phyloP scores from a whole-genome alignment of 345 rosid species.

The Microthlaspi erraticum region DNA sequence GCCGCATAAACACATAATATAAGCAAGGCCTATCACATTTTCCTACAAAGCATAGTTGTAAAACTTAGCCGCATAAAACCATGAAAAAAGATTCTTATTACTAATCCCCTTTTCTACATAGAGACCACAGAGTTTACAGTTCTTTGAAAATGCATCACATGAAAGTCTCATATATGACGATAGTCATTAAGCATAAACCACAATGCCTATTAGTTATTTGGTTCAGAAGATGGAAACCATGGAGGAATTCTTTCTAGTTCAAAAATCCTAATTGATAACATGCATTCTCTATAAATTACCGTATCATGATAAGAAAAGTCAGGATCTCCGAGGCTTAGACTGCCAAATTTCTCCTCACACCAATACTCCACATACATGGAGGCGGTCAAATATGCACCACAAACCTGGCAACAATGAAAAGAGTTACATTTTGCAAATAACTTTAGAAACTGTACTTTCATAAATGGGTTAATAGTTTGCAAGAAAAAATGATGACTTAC shows the following conservation, averaged over 20 bases:
- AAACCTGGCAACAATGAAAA: slow-evolving; percentile 53
- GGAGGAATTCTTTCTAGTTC: slow-evolving; percentile 24
- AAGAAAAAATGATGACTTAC: slow-evolving; percentile 54
- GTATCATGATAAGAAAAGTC: slow-evolving; percentile 84
- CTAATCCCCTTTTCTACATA: slow-evolving; percentile 3
- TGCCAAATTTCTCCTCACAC: slow-evolving; percentile 87
- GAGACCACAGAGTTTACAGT: not conserved
- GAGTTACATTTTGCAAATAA: slow-evolving; percentile 24
- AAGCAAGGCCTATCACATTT: no score
- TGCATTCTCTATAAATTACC: slow-evolving; percentile 53
- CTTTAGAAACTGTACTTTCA: slow-evolving; percentile 14
- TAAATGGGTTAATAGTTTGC: slow-evolving; percentile 18
- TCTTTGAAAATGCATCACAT: slow-evolving; percentile 24
- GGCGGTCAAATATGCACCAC: slow-evolving; percentile 88
- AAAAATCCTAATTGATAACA: slow-evolving; percentile 23
- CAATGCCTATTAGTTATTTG: slow-evolving; percentile 26
- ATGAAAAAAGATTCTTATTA: slow-evolving; percentile 6
- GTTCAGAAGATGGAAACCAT: slow-evolving; percentile 20
- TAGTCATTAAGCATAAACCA: slow-evolving; percentile 21
- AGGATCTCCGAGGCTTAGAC: slow-evolving; percentile 80
- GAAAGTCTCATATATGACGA: slow-evolving; percentile 18
- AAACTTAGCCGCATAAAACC: not conserved
- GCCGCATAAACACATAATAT: slow-evolving; percentile 6
- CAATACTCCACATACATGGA: slow-evolving; percentile 92
- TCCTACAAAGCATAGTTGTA: no score